A percentile compares a stretch with the other conserved stretches of the same genome.
Evolutionary conservation across 2,329 filamentous ascomycete genomes (phyloP).

Genomic region (Claviceps quebecensis): DNA sequence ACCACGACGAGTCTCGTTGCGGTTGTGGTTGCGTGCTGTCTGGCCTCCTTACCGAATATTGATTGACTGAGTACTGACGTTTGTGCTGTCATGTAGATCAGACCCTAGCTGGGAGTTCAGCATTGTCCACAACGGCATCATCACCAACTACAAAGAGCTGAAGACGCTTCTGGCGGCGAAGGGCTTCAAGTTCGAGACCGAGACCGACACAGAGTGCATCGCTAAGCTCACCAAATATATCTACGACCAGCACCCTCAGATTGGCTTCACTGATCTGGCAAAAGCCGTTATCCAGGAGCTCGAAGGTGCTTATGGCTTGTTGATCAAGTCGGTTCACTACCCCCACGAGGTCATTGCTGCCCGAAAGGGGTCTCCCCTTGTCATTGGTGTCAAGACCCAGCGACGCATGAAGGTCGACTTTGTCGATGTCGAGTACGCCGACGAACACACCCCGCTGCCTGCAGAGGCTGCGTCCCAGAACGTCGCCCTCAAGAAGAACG

Average conservation of each 20-base stretch:
- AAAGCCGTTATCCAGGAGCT: conserved; percentile 98
- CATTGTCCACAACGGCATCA: conserved; percentile 98
- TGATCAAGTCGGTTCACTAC: conserved; percentile 98
- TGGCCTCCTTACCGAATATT: neutral
- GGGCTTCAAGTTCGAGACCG: conserved; percentile 97
- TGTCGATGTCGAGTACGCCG: conserved; percentile 93
- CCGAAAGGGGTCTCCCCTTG: conserved; percentile 93
- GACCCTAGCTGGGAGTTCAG: conserved; percentile 93
- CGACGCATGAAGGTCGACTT: conserved; percentile 99
- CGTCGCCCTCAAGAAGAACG: conserved; percentile 84
- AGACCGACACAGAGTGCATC: conserved; percentile 98
- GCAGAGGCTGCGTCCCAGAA: conserved; percentile 95
- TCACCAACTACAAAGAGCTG: conserved; percentile 99
- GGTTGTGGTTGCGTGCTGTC: no score
- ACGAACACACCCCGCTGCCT: conserved; percentile 69
- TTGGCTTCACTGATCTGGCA: conserved; percentile 90
- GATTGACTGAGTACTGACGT: conserved; percentile 6
- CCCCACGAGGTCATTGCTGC: conserved; percentile 96
- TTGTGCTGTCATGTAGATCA: conserved; percentile 44
- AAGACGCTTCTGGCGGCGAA: conserved; percentile 86
- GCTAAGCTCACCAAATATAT: conserved; percentile 98
- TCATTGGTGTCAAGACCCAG: conserved; percentile 91
- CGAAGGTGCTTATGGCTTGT: conserved; percentile 89
- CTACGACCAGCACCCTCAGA: conserved; percentile 82
- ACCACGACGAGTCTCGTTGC: no score